Percentiles rank a stretch among this genome's conserved stretches.
Evolutionary conservation across 768 basidiomycete genomes (phyloP).

Genomic region (Dendrothele bispora): DNA sequence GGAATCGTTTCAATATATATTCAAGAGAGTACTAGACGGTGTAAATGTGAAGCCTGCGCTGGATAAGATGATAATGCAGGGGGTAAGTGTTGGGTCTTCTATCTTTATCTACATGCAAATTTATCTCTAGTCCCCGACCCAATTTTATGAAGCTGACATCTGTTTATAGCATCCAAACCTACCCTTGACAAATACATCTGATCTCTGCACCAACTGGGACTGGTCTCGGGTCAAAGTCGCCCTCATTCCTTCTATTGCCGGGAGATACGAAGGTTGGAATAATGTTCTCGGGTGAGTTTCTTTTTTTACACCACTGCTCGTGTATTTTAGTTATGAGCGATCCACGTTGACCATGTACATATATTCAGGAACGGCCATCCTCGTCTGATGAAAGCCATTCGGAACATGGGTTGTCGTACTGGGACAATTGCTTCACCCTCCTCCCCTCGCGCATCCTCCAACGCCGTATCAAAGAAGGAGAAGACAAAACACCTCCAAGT

Average conservation of each 20-base stretch:
- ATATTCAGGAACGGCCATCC: conserved; percentile 65
- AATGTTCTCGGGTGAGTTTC: conserved; percentile 44
- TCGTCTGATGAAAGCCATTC: conserved; percentile 70
- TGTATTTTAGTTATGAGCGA: too few relatives aligned
- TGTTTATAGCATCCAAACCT: conserved; percentile 74
- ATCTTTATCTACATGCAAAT: conserved; percentile 27
- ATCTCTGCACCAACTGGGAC: conserved; percentile 74
- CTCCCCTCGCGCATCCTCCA: too few relatives aligned
- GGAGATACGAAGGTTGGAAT: conserved; percentile 81
- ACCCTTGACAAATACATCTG: conserved; percentile 59
- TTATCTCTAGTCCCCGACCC: conserved; percentile 48
- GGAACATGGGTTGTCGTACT: conserved; percentile 60
- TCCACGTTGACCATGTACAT: conserved; percentile 20
- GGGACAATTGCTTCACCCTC: too few relatives aligned
- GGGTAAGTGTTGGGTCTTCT: conserved; percentile 58
- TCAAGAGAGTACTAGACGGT: conserved; percentile 55
- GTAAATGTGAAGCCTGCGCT: conserved; percentile 68
- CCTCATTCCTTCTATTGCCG: conserved; percentile 81
- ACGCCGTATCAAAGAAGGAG: too few relatives aligned
- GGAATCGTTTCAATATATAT: conserved; percentile 55
- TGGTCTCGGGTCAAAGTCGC: conserved; percentile 75
- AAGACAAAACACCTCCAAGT: conserved; percentile 26
- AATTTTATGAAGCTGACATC: conserved; percentile 72
- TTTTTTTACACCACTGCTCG: background rate
- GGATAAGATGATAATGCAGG: conserved; percentile 49